Evolutionary conservation across 2,329 filamentous ascomycete genomes (phyloP).

Genomic region (Aspergillus sp.): DNA sequence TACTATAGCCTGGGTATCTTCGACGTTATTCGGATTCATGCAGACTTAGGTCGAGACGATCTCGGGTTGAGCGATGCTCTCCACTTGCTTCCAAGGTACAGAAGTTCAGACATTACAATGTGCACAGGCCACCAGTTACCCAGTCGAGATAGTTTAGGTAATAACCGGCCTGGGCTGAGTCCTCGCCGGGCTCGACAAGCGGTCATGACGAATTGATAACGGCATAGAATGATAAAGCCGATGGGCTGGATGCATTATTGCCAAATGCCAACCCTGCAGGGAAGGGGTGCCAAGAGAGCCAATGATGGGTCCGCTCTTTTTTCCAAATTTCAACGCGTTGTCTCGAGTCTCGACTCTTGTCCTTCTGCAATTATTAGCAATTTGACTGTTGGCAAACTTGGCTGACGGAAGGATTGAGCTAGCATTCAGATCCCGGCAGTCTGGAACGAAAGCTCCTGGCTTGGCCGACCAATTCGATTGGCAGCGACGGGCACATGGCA

Average conservation of each 20-base stretch:
- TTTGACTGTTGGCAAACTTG: not conserved
- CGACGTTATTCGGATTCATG: not conserved
- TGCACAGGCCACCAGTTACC: conserved; percentile 1
- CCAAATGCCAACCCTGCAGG: conserved; percentile 2
- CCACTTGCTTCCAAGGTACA: not conserved
- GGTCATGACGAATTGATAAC: not conserved
- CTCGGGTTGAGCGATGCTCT: not conserved
- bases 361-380: not conserved
- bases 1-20: not conserved
- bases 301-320: conserved; percentile 3
- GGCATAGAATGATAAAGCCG: conserved; percentile 2
- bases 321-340: conserved; percentile 6
- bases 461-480: conserved; percentile 11
- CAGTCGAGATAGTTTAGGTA: not conserved
- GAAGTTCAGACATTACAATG: not conserved
- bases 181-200: not conserved
- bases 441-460: conserved; percentile 4
- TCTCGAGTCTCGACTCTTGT: not conserved
- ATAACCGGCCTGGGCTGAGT: conserved; percentile 8
- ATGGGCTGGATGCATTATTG: conserved; percentile 1
- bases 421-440: conserved; percentile 4
- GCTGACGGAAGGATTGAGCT: conserved; percentile 1
- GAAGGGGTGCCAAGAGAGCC: conserved; percentile 11
- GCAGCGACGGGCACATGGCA: conserved; percentile 11
- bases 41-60: not conserved